Evolutionary conservation across 1,284 basidiomycete species (phyloP), one percentile per base, ranked within the genome.

Genomic region (Ceratobasidium sp.): DNA sequence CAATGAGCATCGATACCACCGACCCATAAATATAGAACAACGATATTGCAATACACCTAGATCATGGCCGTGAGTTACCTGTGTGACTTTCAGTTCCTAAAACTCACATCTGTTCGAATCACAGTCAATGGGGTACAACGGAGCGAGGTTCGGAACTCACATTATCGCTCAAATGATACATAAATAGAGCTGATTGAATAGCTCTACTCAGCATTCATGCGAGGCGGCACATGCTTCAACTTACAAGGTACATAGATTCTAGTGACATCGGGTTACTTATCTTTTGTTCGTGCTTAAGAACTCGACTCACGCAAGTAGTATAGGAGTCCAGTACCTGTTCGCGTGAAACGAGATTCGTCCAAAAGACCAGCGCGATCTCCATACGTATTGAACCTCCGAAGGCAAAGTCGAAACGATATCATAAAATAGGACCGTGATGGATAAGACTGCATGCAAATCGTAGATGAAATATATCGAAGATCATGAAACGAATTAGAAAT

Each of bases 21-120:
- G 45, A 64, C 18, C 41, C 61, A 34, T 64, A 64, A 12, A 64
- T 50, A 21, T 50, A 64, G 23, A 64, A 36, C 21, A 39, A 14
- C 14, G 36, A 39, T 39, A 39, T 39, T 39, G 36, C 36, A 39
- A 39, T 39, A 14, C 36, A 39, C 36, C 36, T 39, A 39, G 36
- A 39, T 39, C 14, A 14, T 39, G 14, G 14, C 14, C 36, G 5
- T 14, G 36, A 6, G 6, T 5, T 14, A 14, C 36, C 6, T n/a
- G n/a, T n/a, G n/a, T n/a, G n/a, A n/a, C n/a, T n/a, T n/a, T n/a
- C n/a, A n/a, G n/a, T n/a, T n/a, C n/a, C n/a, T n/a, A n/a, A n/a
- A n/a, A 39, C 36, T 39, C 14, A 39, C 36, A 39, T 39, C 36
- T 39, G 36, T 14, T 39, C 36, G 36, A 39, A 5, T 39, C 14